Evolutionary conservation across 1,284 basidiomycete species (phyloP).

Genomic region (Schizopora paradoxa): DNA sequence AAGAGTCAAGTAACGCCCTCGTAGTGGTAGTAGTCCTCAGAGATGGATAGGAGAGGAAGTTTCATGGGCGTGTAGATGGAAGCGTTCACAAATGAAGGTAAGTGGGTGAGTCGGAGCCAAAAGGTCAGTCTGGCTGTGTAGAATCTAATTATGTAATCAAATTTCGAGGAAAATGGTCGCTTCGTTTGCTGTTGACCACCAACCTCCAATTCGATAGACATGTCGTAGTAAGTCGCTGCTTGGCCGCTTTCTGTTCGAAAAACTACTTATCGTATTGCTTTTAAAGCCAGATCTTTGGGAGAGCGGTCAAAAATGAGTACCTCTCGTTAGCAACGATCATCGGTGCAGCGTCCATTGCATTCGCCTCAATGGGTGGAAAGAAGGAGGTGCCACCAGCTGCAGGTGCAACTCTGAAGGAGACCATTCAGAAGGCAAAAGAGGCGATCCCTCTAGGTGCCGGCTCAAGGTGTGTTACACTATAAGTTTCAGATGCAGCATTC

Average conservation of each 20-base stretch:
- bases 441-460: constrained; percentile 56
- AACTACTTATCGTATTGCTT: background rate
- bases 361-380: constrained; percentile 45
- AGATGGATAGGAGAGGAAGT: too few relatives aligned
- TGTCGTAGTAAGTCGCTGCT: background rate
- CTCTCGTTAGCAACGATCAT: constrained; percentile 63
- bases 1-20: too few relatives aligned
- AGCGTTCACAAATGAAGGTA: too few relatives aligned
- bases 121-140: too few relatives aligned
- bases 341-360: constrained; percentile 45
- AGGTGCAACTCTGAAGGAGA: constrained; percentile 31
- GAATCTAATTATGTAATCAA: too few relatives aligned
- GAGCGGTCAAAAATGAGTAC: constrained; percentile 72
- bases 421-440: constrained; percentile 51
- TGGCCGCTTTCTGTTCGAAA: background rate
- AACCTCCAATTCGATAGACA: too few relatives aligned
- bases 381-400: constrained; percentile 41
- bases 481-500: constrained; percentile 10
- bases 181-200: too few relatives aligned
- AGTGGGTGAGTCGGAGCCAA: too few relatives aligned
- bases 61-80: too few relatives aligned
- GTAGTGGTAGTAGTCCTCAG: too few relatives aligned
- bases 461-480: constrained; percentile 50
- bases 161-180: too few relatives aligned
- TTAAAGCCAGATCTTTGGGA: constrained; percentile 62